Base-by-base conservation (phyloP, 2,329 filamentous ascomycete species). In the Pyrenophora teres region DNA sequence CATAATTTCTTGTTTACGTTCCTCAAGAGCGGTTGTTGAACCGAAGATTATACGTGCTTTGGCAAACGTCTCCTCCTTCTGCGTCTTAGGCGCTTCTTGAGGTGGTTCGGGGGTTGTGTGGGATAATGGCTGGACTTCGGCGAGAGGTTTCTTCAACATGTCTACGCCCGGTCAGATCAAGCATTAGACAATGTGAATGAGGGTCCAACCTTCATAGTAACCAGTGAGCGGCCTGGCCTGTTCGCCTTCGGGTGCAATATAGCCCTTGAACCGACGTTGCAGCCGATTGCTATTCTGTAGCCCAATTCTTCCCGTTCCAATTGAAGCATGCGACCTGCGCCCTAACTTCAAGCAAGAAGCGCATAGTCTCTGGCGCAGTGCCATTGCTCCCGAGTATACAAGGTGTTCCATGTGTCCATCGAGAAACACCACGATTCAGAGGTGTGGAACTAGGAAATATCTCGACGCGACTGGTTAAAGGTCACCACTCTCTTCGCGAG, bases 21-120 rank as follows among this genome's bases (percentile, higher is more conserved):
- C 87, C 32, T 83, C 82, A 1, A 92, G 89, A 0, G 87, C 85
- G 12, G 94, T 81, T 7, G 87, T 84, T 6, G 89, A 89, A 16
- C 92, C 91, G 68, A 99, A 97, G 27, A 97, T 82, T 65, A 95
- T 84, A 38, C 85, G 76, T 46, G 86, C 83, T 66, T 80, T 82
- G 36, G 72, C 78, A 18, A 84, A 79, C 33, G 79, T 81, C 47
- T 84, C 79, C 60, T 85, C 79, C 42, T 80, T 80, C 15, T 78
- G 73, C 2, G 80, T 77, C 46, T 76, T 76, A 2, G 78, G 76
- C 13, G 65, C 15, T 71, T 64, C 40, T 75, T 69, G 31, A 67
- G 69, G 65, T 9, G 69, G 64, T 16, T 69, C 41, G 4, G 74
- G 67, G 1, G 65, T 56, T 6, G 73, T 67, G 16, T 65, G 57